Percentiles rank a stretch among this genome's conserved stretches.
Evolutionary conservation across 352 stramenopile genomes (phyloP).

Genomic region (Stephanocyclus meneghinianus): DNA sequence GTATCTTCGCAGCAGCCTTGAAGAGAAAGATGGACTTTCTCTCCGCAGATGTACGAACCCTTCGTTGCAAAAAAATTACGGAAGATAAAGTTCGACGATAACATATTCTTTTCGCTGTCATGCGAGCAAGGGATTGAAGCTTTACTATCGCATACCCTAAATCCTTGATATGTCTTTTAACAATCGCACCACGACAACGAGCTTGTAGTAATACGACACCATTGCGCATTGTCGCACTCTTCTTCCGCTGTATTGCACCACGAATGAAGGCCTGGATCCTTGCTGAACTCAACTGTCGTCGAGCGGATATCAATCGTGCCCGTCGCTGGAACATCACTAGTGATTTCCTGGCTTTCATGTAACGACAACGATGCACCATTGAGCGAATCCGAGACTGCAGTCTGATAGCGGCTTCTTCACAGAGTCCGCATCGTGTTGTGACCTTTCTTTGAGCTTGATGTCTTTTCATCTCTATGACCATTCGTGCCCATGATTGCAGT

Average conservation of each 20-base stretch:
- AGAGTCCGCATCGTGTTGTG: background rate
- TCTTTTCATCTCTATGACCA: background rate
- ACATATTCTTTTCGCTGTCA: background rate
- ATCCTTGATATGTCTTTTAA: background rate
- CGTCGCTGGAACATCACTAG: background rate
- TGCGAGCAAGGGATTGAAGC: background rate
- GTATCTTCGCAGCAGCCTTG: conserved; percentile 12
- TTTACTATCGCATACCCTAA: background rate
- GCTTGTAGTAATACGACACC: background rate
- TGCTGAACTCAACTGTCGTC: background rate
- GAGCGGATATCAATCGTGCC: background rate
- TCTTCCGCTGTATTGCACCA: conserved; percentile 3
- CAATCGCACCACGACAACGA: background rate
- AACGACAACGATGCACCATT: background rate
- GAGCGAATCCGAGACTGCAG: background rate
- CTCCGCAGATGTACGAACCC: background rate
- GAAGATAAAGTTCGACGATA: background rate
- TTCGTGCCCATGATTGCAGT: conserved; percentile 12
- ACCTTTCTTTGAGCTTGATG: background rate
- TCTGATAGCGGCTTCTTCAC: background rate
- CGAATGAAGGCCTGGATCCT: conserved; percentile 6
- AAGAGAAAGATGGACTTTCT: background rate
- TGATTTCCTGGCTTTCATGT: background rate
- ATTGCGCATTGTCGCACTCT: background rate
- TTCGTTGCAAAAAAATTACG: background rate